Conservation (phyloP, 441 rosid species). For the Raphanus hybrid region DNA sequence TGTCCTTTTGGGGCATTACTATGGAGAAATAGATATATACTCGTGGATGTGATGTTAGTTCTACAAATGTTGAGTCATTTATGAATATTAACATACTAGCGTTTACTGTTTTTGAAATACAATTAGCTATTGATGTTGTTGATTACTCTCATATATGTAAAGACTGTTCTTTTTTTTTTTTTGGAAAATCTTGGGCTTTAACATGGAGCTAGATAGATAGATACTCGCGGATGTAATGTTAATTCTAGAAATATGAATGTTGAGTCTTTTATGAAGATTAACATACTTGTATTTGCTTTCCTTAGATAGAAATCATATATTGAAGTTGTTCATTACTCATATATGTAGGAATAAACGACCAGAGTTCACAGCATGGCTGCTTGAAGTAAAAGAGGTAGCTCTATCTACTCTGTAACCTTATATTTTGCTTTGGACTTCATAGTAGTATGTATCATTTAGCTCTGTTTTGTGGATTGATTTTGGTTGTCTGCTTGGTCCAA, state of each 20-base stretch:
- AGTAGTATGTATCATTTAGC: background rate
- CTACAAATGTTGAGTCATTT: background rate
- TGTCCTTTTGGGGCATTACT: background rate
- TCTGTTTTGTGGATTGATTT: background rate
- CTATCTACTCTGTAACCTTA: conserved; percentile 1
- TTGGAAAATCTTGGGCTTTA: background rate
- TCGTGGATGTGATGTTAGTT: background rate
- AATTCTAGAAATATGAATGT: background rate
- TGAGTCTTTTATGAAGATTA: conserved; percentile 6
- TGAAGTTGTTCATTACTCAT: conserved; percentile 22
- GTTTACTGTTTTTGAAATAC: too few species aligned
- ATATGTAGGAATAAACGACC: conserved; percentile 88
- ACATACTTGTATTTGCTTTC: background rate
- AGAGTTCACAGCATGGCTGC: conserved; percentile 98
- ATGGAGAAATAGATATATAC: background rate
- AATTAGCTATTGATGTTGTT: too few species aligned
- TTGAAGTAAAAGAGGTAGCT: conserved; percentile 84
- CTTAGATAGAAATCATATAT: background rate
- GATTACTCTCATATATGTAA: too few species aligned
- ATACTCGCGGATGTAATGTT: background rate
- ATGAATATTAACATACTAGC: background rate
- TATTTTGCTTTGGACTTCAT: background rate
- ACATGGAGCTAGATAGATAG: background rate
- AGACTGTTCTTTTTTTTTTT: too few species aligned
- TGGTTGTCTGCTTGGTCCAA: conserved; percentile 5